Evolutionary conservation across 2,329 filamentous ascomycete genomes (phyloP), one percentile per base, ranked within the genome.

Genomic region (Seiridium unicorne): DNA sequence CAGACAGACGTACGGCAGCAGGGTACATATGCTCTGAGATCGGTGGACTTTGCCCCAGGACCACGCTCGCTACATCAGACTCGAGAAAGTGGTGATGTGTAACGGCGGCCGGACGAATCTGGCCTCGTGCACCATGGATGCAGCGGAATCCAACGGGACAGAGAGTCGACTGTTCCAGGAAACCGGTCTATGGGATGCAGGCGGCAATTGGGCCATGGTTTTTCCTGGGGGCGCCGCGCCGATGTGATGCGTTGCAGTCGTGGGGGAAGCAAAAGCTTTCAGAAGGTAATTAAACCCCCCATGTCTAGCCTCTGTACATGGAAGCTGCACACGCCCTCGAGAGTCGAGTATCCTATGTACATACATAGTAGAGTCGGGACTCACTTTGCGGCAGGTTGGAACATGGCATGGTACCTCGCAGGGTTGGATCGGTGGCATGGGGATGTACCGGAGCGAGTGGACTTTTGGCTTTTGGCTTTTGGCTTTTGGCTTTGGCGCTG

Each of bases 111-210:
- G 10, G 34, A 40, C 4, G 34, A 53, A 53, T 36, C 13, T 31
- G 9, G 40, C 42, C 31, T 57, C 31, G 32, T 38, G 32, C 44
- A 26, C 34, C 26, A 35, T 26, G 35, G 11, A 47, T 44, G 40
- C 38, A 35, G 42, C 54, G 44, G 40, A 44, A 46, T 47, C 31
- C 31, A 57, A 57, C 44, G 54, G 32, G 42, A 32, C 13, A 42
- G n/a, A n/a, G 53, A 31, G n/a, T 44, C 31, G n/a, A 36, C 13
- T 42, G 53, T 44, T 57, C 54, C 54, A 57, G 44, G 31, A 47
- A 44, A 57, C 54, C 54, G 54, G 54, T 57, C 54, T 18, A 44
- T 47, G 54, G 54, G 32, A 57, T 48, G 13, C 36, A 13, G 53
- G 18, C 36, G 26, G 53, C 40, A 36, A 44, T 18, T 44, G 36